Conservation (phyloP, 1,284 basidiomycete genomes). For the Lignosus rhinocerotis region DNA sequence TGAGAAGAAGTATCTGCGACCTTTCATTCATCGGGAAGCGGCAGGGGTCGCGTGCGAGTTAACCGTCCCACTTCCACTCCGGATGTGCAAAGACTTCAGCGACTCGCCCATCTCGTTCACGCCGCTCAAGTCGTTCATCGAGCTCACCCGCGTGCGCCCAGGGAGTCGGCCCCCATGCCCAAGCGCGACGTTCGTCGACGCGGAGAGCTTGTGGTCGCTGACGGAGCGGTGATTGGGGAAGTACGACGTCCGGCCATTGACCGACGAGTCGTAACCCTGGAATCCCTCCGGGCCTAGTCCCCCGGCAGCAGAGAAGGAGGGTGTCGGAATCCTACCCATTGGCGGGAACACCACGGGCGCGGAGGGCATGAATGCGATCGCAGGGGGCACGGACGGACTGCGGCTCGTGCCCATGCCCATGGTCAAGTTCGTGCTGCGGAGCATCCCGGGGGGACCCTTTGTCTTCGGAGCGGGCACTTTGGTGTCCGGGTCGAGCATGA, state of each 20-base stretch:
- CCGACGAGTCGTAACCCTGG: conserved; percentile 8
- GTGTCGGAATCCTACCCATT: conserved; percentile 16
- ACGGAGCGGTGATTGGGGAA: conserved; percentile 17
- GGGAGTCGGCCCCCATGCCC: conserved; percentile 8
- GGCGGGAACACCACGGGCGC: conserved; percentile 16
- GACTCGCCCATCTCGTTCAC: conserved; percentile 22
- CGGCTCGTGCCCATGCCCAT: conserved; percentile 10
- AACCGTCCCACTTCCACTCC: conserved; percentile 3
- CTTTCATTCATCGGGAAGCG: conserved; percentile 8
- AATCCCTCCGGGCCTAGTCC: conserved; percentile 13
- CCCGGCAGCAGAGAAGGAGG: conserved; percentile 9
- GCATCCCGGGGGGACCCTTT: conserved; percentile 16
- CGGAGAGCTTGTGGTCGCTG: conserved; percentile 16
- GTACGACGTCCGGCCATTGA: conserved; percentile 12
- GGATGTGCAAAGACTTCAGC: conserved; percentile 16
- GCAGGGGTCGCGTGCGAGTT: conserved; percentile 1
- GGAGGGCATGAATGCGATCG: conserved; percentile 23
- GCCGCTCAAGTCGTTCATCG: conserved; percentile 15
- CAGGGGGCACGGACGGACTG: conserved; percentile 24
- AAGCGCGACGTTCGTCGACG: background rate
- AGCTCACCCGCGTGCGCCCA: conserved; percentile 18
- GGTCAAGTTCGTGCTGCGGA: conserved; percentile 9
- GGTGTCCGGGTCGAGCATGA: conserved; percentile 55
- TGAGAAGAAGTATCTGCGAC: too few relatives aligned
- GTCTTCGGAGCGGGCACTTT: conserved; percentile 28